Evolutionary conservation across 345 rosid species (phyloP).

Genomic region (Salix koriyanagi): DNA sequence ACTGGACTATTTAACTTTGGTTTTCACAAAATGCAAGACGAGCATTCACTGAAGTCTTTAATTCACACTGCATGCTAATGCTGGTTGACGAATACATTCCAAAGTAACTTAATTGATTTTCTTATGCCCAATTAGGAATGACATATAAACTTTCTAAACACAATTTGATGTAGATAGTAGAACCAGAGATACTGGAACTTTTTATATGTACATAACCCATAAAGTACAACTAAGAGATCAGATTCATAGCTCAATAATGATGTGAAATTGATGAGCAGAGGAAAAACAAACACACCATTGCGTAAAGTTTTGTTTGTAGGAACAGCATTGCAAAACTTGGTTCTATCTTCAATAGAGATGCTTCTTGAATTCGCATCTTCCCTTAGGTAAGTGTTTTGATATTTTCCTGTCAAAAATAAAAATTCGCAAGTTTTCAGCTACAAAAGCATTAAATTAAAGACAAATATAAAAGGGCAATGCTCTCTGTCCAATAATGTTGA

Average conservation of each 20-base stretch:
- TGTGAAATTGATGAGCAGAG: not conserved
- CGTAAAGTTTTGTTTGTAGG: constrained; percentile 43
- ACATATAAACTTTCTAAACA: not conserved
- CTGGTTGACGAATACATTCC: too few relatives aligned
- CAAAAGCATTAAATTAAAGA: not conserved
- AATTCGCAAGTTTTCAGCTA: not conserved
- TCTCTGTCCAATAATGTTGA: not conserved
- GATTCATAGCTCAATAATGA: not conserved
- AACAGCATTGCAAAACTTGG: constrained; percentile 21
- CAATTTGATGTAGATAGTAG: not conserved
- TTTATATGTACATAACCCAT: not conserved
- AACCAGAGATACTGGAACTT: not conserved
- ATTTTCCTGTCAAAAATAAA: constrained; percentile 26
- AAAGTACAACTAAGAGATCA: not conserved
- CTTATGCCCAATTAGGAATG: not conserved
- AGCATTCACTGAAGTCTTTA: too few relatives aligned
- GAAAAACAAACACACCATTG: constrained; percentile 40
- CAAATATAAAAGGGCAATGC: not conserved
- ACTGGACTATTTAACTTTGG: too few relatives aligned
- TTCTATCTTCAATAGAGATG: constrained; percentile 19
- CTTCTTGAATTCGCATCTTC: constrained; percentile 21
- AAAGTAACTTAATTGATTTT: too few relatives aligned
- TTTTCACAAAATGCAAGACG: too few relatives aligned
- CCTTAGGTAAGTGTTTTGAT: constrained; percentile 15
- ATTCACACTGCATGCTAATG: too few relatives aligned